Evolutionary conservation across 2,329 filamentous ascomycete genomes (phyloP).

Genomic region (Pyrenophora seminiperda): DNA sequence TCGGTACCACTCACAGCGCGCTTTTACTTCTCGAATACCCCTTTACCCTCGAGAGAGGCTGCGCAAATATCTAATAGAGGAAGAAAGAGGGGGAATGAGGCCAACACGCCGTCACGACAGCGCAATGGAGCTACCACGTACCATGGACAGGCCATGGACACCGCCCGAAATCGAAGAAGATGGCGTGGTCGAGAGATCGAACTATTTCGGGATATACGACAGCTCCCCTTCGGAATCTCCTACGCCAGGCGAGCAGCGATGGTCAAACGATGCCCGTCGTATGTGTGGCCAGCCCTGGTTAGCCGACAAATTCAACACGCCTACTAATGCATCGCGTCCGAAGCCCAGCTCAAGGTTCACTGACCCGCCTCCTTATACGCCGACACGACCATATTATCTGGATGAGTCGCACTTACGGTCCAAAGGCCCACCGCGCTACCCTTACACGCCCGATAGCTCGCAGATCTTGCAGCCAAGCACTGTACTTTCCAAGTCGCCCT

Average conservation of each 20-base stretch:
- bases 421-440: constrained; percentile 31
- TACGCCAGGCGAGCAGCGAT: constrained; percentile 17
- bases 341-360: constrained; percentile 23
- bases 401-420: constrained; percentile 10
- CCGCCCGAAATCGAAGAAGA: constrained; percentile 35
- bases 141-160: constrained; percentile 37
- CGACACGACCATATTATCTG: constrained; percentile 22
- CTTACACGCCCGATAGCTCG: constrained; percentile 42
- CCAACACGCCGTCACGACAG: constrained; percentile 13
- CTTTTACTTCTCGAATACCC: neutral
- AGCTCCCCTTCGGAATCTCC: constrained; percentile 16
- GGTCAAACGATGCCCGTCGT: constrained; percentile 1
- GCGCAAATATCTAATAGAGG: constrained; percentile 7
- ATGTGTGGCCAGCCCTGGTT: constrained; percentile 4
- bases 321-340: constrained; percentile 20
- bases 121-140: constrained; percentile 29
- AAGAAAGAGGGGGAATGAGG: constrained; percentile 20
- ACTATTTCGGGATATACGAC: constrained; percentile 31
- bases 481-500: constrained; percentile 24
- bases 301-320: constrained; percentile 10
- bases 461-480: constrained; percentile 26
- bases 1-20: constrained; percentile 4
- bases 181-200: constrained; percentile 15
- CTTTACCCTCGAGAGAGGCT: neutral
- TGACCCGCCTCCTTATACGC: constrained; percentile 27